Percentiles rank a stretch among this genome's conserved stretches.
Conservation (phyloP, 495 filamentous ascomycete genomes). For the Neurospora africana region DNA sequence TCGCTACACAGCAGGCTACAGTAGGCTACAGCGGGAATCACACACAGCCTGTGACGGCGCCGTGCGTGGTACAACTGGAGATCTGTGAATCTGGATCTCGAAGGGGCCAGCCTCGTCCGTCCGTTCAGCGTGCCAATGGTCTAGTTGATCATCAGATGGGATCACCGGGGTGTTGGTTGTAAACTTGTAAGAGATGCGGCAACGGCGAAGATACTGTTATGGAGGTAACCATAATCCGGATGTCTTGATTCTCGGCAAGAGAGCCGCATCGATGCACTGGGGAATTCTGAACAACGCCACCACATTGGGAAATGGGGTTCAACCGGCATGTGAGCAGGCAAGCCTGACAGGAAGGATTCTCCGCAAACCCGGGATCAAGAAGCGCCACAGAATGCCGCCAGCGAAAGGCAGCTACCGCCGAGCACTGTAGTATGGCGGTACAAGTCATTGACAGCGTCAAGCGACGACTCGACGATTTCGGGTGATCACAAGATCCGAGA, state of each 20-base stretch:
- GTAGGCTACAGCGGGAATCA: neutral
- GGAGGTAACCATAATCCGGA: neutral
- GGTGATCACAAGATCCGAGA: neutral
- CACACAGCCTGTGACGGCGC: neutral
- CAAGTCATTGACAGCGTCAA: neutral
- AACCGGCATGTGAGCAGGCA: neutral
- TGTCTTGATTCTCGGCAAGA: neutral
- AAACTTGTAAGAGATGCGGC: neutral
- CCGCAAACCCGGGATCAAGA: neutral
- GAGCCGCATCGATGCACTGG: neutral
- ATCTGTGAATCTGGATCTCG: neutral
- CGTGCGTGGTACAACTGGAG: neutral
- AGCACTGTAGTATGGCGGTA: too few relatives aligned
- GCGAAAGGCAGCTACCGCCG: neutral
- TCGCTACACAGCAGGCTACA: neutral
- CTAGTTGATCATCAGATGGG: neutral
- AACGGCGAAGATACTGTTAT: neutral
- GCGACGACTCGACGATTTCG: neutral
- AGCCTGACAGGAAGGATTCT: neutral
- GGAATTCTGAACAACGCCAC: neutral
- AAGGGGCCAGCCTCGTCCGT: neutral
- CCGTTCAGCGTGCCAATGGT: neutral
- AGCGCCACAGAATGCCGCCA: neutral
- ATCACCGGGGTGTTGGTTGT: neutral
- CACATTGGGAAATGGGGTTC: neutral